Base-by-base conservation (phyloP, 2,329 filamentous ascomycete species). In the Alternaria arborescens region DNA sequence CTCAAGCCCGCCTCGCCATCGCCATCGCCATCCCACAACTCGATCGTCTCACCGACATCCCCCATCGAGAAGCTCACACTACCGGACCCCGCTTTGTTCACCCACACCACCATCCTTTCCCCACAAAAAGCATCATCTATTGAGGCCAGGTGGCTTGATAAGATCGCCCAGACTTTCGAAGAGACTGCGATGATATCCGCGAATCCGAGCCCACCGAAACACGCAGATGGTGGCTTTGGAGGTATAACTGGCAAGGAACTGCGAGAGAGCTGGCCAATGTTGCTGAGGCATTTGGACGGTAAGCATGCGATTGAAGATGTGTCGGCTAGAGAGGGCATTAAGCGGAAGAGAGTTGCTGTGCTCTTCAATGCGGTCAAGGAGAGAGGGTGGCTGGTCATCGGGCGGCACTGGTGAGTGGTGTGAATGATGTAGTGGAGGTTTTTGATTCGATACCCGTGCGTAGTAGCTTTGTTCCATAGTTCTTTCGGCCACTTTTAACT, bases 201-300 rank as follows among this genome's bases (percentile, higher is more conserved):
- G n/a, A 69, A 72, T 41, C 61, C 67, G 1, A 72, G 70, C 22
- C 70, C 70, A 4, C 68, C 70, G 3, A 72, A 72, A 46, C 58
- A 65, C 5, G 53, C 56, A 2, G 67, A 69, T 24, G 57, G 61
- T n/a, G 57, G 55, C 3, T 54, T 62, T 8, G 58, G 60, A 14
- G 68, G 69, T 10, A 62, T 72, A 28, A 67, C 70, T 1, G 70
- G 70, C 6, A 68, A 67, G 30, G 70, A 72, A 18, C 78, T 91
- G 14, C 84, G 87, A 42, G 85, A 87, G 58, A 85, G 87, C 48
- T 97, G 93, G 91, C 86, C 88, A 2, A 82, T 85, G 44, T 88
- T 97, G 69, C 86, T 89, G 71, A 92, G 91, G 77, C 95, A 97
- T 78, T 92, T 98, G 70, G 94, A 98, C 76, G 95, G 95, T 1